Base-by-base conservation (phyloP, 2,329 filamentous ascomycete species). In the Apiospora malaysiana region DNA sequence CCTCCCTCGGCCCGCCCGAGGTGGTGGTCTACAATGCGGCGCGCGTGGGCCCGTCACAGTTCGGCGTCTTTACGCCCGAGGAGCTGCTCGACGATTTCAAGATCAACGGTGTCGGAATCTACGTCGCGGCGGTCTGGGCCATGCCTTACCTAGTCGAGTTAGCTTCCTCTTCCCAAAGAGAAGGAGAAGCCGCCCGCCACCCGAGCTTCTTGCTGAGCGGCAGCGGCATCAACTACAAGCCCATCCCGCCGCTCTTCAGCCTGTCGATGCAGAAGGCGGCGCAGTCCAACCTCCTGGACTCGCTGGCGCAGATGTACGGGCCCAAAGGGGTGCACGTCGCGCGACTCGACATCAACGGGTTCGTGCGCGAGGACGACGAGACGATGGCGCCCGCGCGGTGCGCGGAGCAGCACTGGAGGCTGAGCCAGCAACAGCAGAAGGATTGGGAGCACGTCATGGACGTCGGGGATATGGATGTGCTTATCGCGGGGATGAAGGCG, bases 251-350 rank as follows among this genome's bases (percentile, higher is more conserved):
- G 8, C 32, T 63, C 18, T 63, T 63, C 32, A 63, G 56, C 18
- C 56, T 63, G 8, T 63, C 56, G 56, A 63, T 63, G 56, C 56
- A 63, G 56, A 63, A 63, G 56, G 56, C 56, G 32, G 56, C 56
- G 16, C 56, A 63, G 56, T 5, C 56, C 27, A 63, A 40, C 8
- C 21, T 63, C 18, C 21, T 63, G 5, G 40, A 63, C 27, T 40
- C 56, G 18, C 56, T 63, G 27, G 56, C 12, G 56, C 56, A 63
- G 27, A 40, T 40, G 27, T 63, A n/a, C 27, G 56, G 32, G 2
- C 56, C 56, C 18, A 21, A n/a, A 10, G 56, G 27, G 8, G 56
- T 63, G 56, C 56, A 40, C 8, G 18, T 63, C 27, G 56, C 56
- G 27, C 27, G 56, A 16, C 56, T 63, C 27, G 56, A 63, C 32